A percentile compares a stretch with the other conserved stretches of the same genome.
These are phyloP conservation scores for Dothistroma septosporum DNA, from an alignment of 2,329 filamentous ascomycete genomes.

Conservation along the genomic window DNA sequence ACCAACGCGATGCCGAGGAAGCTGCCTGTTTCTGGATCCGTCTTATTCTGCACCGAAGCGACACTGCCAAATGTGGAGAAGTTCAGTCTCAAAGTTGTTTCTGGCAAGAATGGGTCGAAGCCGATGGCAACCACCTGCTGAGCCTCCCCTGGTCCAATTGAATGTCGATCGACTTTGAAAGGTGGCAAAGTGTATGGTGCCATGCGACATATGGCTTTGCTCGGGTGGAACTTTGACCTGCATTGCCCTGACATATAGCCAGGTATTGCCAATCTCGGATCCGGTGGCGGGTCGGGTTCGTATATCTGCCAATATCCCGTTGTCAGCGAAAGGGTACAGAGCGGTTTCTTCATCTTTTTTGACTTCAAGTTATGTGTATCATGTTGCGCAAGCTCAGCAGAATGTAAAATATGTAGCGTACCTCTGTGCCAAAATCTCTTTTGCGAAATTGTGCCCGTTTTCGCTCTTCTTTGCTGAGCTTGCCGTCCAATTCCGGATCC, in stretches of 20 bases:
- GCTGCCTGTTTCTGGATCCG: constrained; percentile 89
- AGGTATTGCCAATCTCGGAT: constrained; percentile 71
- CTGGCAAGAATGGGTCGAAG: constrained; percentile 85
- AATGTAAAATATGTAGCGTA: constrained; percentile 39
- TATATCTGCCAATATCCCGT: constrained; percentile 53
- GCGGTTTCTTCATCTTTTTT: constrained; percentile 30
- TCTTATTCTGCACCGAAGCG: constrained; percentile 85
- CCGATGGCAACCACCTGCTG: constrained; percentile 90
- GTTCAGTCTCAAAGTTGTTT: constrained; percentile 64
- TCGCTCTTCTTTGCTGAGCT: constrained; percentile 55
- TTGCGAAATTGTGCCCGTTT: constrained; percentile 36
- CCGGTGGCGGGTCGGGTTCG: constrained; percentile 64
- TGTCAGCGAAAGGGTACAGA: constrained; percentile 41
- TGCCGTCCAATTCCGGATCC: constrained; percentile 60
- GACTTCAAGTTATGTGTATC: constrained; percentile 33
- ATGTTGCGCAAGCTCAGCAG: constrained; percentile 38
- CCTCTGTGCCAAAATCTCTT: constrained; percentile 38
- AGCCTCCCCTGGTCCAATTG: constrained; percentile 82
- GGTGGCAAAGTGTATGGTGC: constrained; percentile 76
- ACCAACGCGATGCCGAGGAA: constrained; percentile 92
- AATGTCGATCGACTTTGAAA: constrained; percentile 80
- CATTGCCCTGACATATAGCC: constrained; percentile 55
- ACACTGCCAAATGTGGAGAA: constrained; percentile 84
- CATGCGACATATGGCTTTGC: constrained; percentile 66
- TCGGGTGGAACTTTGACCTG: constrained; percentile 52